These are phyloP conservation scores for Leishmania tarentolae DNA, from an alignment of 208 protist genomes.

Conservation along the genomic window DNA sequence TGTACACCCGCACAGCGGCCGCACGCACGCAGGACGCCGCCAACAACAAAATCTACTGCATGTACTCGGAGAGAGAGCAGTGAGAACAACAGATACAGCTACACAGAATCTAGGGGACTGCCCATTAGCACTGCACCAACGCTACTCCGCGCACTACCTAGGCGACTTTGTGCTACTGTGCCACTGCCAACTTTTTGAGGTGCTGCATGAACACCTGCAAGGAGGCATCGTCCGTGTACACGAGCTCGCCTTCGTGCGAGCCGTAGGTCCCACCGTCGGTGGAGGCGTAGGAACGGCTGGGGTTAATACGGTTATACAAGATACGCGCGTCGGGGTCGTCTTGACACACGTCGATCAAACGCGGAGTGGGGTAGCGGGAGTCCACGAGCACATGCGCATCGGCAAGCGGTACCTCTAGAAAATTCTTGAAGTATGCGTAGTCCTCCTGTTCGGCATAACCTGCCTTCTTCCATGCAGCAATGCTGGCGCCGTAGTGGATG, in stretches of 20 bases:
- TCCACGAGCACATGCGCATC: constrained; percentile 92
- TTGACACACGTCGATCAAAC: constrained; percentile 97
- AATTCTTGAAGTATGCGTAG: constrained; percentile 94
- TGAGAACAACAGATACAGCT: background rate
- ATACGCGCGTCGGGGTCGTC: constrained; percentile 96
- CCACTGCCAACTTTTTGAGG: constrained; percentile 96
- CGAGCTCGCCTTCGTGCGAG: constrained; percentile 77
- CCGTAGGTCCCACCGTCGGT: constrained; percentile 54
- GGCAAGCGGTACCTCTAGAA: constrained; percentile 93
- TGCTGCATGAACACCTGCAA: constrained; percentile 98
- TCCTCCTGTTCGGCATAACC: constrained; percentile 94
- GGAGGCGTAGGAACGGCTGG: constrained; percentile 94
- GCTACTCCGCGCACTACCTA: background rate
- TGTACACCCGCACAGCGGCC: background rate
- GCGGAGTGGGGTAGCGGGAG: constrained; percentile 95
- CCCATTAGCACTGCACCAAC: background rate
- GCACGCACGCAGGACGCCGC: background rate
- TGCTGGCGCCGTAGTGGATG: constrained; percentile 96
- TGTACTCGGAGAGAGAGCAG: background rate
- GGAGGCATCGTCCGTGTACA: constrained; percentile 98
- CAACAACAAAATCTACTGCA: background rate
- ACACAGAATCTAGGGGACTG: background rate
- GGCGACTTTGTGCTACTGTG: constrained; percentile 36
- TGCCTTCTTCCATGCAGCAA: constrained; percentile 96
- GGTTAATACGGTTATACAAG: constrained; percentile 98